A percentile compares a stretch with the other conserved stretches of the same genome.
Evolutionary conservation across 768 basidiomycete genomes (phyloP).

Genomic region (Kwoniella newhampshirensis): DNA sequence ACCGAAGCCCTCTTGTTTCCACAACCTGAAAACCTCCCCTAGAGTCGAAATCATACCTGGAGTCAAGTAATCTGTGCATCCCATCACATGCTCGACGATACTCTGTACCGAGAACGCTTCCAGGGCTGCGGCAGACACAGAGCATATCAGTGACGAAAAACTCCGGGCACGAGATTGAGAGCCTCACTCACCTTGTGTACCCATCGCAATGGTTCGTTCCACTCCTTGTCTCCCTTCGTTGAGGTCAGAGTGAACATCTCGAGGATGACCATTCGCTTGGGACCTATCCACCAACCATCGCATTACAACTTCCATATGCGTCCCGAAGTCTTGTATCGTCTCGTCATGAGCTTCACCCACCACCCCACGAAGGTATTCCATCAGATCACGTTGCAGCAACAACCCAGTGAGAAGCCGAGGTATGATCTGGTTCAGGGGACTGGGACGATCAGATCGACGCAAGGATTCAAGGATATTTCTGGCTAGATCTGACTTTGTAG

Average conservation of each 20-base stretch:
- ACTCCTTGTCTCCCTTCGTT: too few relatives aligned
- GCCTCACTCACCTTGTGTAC: too few relatives aligned
- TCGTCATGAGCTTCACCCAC: neutral
- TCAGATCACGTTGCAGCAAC: neutral
- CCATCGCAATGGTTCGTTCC: too few relatives aligned
- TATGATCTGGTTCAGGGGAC: neutral
- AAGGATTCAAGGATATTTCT: neutral
- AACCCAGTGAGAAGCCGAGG: neutral
- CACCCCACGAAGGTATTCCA: neutral
- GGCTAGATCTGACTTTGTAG: too few relatives aligned
- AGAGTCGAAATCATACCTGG: constrained; percentile 5
- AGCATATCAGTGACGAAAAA: too few relatives aligned
- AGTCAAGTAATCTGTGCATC: constrained; percentile 3
- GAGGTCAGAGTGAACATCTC: too few relatives aligned
- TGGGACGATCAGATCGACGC: neutral
- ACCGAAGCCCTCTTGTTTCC: constrained; percentile 7
- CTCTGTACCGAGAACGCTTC: neutral
- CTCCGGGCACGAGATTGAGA: too few relatives aligned
- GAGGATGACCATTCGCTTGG: neutral
- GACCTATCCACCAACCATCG: neutral
- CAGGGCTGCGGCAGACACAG: neutral
- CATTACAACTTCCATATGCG: neutral
- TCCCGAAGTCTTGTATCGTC: neutral
- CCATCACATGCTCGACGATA: neutral
- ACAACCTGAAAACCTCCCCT: neutral